Conservation (phyloP, 129 eudicot species). For the Glebionis coronaria region DNA sequence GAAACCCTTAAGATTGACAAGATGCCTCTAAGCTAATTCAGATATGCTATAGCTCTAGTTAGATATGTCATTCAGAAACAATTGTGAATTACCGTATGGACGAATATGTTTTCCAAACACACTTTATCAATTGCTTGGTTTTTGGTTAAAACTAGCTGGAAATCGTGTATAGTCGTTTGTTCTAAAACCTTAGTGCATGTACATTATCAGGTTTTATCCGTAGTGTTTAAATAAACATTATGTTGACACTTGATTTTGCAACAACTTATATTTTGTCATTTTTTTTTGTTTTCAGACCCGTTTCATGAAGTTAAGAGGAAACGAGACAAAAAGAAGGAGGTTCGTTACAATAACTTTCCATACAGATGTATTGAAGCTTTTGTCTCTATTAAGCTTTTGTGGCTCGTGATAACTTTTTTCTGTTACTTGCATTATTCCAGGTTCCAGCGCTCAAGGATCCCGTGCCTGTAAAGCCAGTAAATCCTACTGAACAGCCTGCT, state of each 20-base stretch:
- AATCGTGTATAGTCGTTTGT: too few species aligned
- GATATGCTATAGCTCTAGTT: background rate
- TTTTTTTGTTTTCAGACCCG: constrained; percentile 43
- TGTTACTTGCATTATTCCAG: constrained; percentile 25
- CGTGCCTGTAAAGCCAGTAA: constrained; percentile 39
- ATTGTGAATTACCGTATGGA: background rate
- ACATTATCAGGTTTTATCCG: background rate
- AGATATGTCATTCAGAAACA: background rate
- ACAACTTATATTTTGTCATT: constrained; percentile 13
- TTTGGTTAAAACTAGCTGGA: background rate
- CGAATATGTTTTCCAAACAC: background rate
- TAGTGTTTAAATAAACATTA: background rate
- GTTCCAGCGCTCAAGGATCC: constrained; percentile 36
- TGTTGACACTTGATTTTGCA: background rate
- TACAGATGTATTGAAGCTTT: background rate
- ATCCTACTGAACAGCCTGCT: constrained; percentile 39
- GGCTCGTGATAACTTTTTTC: background rate
- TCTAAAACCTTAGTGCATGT: too few species aligned
- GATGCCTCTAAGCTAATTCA: too few species aligned
- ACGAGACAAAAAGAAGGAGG: constrained; percentile 82
- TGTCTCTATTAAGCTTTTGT: too few species aligned
- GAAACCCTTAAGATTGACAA: too few species aligned
- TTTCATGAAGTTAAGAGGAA: constrained; percentile 88
- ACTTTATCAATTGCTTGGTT: background rate
- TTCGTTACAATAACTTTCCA: constrained; percentile 6